These are phyloP conservation scores for Boletus bicolor DNA, from an alignment of 768 basidiomycete species.

Conservation along the genomic window DNA sequence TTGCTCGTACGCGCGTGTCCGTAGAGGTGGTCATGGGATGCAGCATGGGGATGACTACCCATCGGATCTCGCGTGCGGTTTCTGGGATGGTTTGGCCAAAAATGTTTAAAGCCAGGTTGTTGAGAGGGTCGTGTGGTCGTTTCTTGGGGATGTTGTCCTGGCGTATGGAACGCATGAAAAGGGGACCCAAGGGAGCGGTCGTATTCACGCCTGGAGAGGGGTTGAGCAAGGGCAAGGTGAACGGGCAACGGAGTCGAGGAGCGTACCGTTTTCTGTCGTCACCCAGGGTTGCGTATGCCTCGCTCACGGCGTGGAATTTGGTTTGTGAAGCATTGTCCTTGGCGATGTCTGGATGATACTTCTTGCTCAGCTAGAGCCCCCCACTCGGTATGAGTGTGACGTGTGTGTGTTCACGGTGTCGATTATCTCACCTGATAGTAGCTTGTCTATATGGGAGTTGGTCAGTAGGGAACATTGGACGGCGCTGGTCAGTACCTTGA, in stretches of 20 bases:
- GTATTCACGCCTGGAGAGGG: conserved; percentile 29
- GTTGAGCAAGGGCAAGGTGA: neutral
- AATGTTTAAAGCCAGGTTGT: conserved; percentile 24
- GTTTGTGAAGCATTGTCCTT: conserved; percentile 36
- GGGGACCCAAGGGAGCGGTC: conserved; percentile 23
- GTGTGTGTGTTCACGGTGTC: neutral
- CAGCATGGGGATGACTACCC: conserved; percentile 4
- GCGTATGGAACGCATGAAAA: neutral
- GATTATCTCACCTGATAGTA: conserved; percentile 27
- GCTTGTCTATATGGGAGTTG: conserved; percentile 16
- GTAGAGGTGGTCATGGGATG: conserved; percentile 10
- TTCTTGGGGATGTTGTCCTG: conserved; percentile 29
- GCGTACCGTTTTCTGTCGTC: conserved; percentile 45
- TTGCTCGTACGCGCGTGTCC: conserved; percentile 6
- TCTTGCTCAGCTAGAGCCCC: conserved; percentile 42
- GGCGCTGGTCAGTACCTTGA: conserved; percentile 22
- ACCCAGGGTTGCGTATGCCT: conserved; percentile 44
- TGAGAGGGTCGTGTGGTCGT: conserved; percentile 27
- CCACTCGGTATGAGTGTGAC: neutral
- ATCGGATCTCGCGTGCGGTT: conserved; percentile 17
- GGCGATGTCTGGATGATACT: conserved; percentile 44
- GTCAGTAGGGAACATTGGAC: neutral
- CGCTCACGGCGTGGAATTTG: conserved; percentile 45
- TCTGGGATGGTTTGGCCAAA: conserved; percentile 27
- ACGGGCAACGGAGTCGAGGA: neutral